These are phyloP conservation scores for Edhazardia aedis DNA, from an alignment of 371 early-diverging fungal genomes.

Conservation along the genomic window DNA sequence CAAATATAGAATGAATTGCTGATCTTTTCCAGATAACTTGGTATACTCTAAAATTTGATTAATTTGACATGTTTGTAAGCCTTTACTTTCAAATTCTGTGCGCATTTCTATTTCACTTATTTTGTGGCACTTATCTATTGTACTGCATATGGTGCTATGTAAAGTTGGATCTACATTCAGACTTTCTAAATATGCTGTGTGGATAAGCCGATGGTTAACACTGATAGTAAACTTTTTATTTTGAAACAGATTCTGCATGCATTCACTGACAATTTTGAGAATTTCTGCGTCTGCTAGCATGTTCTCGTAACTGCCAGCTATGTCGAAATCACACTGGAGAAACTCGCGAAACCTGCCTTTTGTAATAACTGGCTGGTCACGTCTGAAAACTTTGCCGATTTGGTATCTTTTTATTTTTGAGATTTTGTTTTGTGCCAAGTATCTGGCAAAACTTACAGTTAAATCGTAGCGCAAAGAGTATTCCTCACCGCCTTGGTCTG, in stretches of 20 bases:
- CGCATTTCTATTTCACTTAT: constrained; percentile 31
- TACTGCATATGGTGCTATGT: constrained; percentile 69
- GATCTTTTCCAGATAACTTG: constrained; percentile 66
- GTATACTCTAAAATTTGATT: constrained; percentile 57
- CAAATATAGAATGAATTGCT: no score
- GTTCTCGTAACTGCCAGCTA: constrained; percentile 72
- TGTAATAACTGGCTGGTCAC: constrained; percentile 90
- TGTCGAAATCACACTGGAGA: constrained; percentile 94
- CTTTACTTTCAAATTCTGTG: constrained; percentile 38
- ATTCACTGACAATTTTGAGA: constrained; percentile 58
- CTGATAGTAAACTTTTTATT: constrained; percentile 62
- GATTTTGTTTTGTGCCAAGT: constrained; percentile 75
- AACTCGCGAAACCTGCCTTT: constrained; percentile 95
- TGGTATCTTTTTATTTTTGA: constrained; percentile 64
- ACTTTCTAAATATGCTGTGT: constrained; percentile 76
- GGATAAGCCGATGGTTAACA: constrained; percentile 77
- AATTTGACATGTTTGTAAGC: constrained; percentile 39
- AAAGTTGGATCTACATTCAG: constrained; percentile 69
- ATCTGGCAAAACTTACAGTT: constrained; percentile 95
- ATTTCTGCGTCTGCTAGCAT: constrained; percentile 90
- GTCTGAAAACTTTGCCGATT: constrained; percentile 89
- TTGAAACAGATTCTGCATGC: constrained; percentile 53
- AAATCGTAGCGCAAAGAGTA: constrained; percentile 88
- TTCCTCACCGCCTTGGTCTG: constrained; percentile 89
- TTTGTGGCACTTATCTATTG: constrained; percentile 94